A percentile compares a stretch with the other conserved stretches of the same genome.
Evolutionary conservation across 352 stramenopile genomes (phyloP).

Genomic region (Phytophthora melonis): DNA sequence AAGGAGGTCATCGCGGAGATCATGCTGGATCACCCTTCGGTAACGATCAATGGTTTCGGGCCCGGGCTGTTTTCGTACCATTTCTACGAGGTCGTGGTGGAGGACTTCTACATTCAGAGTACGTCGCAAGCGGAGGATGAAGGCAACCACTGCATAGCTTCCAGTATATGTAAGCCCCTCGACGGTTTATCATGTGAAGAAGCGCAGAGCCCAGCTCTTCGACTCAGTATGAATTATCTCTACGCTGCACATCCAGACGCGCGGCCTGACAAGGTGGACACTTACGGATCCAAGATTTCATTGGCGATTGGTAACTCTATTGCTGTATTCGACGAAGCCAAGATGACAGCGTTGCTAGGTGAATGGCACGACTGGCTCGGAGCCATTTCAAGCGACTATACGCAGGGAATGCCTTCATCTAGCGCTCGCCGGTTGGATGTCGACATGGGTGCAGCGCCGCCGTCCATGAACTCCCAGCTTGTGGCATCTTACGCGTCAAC

Average conservation of each 20-base stretch:
- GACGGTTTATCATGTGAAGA: slow-evolving; percentile 14
- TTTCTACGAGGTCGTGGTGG: slow-evolving; percentile 69
- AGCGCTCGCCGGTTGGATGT: slow-evolving; percentile 30
- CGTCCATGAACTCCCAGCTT: slow-evolving; percentile 35
- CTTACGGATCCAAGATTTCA: slow-evolving; percentile 81
- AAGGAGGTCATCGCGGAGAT: slow-evolving; percentile 72
- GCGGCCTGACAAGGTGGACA: slow-evolving; percentile 47
- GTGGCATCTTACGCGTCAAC: slow-evolving; percentile 50
- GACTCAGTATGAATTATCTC: slow-evolving; percentile 75
- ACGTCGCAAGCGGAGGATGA: slow-evolving; percentile 46
- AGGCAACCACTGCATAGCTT: slow-evolving; percentile 78
- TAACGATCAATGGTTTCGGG: slow-evolving; percentile 79
- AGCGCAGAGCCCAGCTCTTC: slow-evolving; percentile 39
- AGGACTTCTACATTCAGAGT: slow-evolving; percentile 85
- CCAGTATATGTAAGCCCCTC: slow-evolving; percentile 56
- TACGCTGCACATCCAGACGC: slow-evolving; percentile 75
- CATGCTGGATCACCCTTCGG: slow-evolving; percentile 53
- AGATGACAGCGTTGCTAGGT: slow-evolving; percentile 65
- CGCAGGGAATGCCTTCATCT: slow-evolving; percentile 25
- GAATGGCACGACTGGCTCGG: slow-evolving; percentile 73
- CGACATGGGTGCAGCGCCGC: slow-evolving; percentile 19
- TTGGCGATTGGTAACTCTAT: slow-evolving; percentile 74
- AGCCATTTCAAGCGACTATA: slow-evolving; percentile 67
- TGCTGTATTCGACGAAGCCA: slow-evolving; percentile 76
- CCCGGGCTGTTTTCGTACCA: slow-evolving; percentile 86